Evolutionary conservation across 495 filamentous ascomycete genomes (phyloP).

Genomic region (Filosporella fistucella): DNA sequence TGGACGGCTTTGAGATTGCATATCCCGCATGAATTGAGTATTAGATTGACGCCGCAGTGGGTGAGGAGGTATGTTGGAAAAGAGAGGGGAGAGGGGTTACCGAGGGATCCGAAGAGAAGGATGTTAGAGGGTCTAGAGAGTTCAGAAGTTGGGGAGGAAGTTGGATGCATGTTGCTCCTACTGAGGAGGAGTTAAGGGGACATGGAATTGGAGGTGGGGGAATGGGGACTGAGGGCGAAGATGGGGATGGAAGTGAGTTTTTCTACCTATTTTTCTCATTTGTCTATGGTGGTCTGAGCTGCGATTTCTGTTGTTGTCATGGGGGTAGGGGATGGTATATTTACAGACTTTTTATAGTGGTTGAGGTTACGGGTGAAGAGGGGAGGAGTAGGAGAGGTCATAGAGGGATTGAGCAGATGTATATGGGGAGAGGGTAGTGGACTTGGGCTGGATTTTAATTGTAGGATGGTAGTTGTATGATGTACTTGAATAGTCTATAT

Average conservation of each 20-base stretch:
- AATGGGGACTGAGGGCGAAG: neutral
- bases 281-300: too few relatives aligned
- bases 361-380: constrained; percentile 4
- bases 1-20: constrained; percentile 41
- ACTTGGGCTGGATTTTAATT: too few relatives aligned
- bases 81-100: constrained; percentile 14
- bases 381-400: neutral
- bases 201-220: constrained; percentile 8
- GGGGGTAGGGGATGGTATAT: too few relatives aligned
- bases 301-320: too few relatives aligned
- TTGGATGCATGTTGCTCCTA: constrained; percentile 46
- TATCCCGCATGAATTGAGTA: constrained; percentile 41
- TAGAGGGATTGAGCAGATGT: constrained; percentile 8
- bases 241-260: neutral
- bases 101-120: constrained; percentile 11
- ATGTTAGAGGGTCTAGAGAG: constrained; percentile 28
- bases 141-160: constrained; percentile 35
- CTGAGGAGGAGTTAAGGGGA: constrained; percentile 25
- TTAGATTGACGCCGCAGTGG: constrained; percentile 30
- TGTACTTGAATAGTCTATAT: too few relatives aligned
- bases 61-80: constrained; percentile 21
- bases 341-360: too few relatives aligned
- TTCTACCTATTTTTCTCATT: too few relatives aligned
- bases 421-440: constrained; percentile 7
- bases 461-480: too few relatives aligned